Evolutionary conservation across 2,329 filamentous ascomycete species (phyloP), one percentile per base, ranked within the genome.

Genomic region (Bipolaris zeicola): DNA sequence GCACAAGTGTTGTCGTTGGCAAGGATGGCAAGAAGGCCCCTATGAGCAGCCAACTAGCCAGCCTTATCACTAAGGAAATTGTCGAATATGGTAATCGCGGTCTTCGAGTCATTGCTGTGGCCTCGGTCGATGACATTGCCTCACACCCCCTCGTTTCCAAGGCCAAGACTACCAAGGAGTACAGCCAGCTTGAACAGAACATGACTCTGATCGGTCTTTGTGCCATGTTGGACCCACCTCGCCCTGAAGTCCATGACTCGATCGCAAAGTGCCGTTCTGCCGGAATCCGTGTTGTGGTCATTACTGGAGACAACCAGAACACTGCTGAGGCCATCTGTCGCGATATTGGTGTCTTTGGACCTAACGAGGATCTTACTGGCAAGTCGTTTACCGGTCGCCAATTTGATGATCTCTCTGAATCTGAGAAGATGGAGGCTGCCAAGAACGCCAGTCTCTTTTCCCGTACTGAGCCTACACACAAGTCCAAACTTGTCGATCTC

Each of bases 311-410:
- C 79, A 99, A 96, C 80, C 92, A 90, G 74, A 96, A 96, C 80
- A 99, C 95, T 3, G 95, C 95, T 7, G 95, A 99, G 81, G 94
- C 92, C 60, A 97, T 99, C 74, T 99, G 95, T 81, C 90, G 94
- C 69, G 90, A 96, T 77, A 99, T 99, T 75, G 95, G 95, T 60
- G 88, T 99, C 50, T 99, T 99, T 76, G 89, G 87, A 14, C 79
- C 85, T 64, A 79, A 89, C 58, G 94, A 98, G 77, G 85, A 97
- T 71, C 84, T 98, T 24, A 86, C 82, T 41, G 93, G 93, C 69
- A 98, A 97, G 84, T 97, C 92, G 78, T 98, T 86, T 71, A 99
- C 95, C 63, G 95, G 95, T 53, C 89, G 94, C 64, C 90, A 99
- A 76, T 99, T 99, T 66, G 95, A 99, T 71, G 87, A 87, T 56